phyloP scores from a whole-genome alignment of 139 green algal genomes.

The Tetraselmis striata region DNA sequence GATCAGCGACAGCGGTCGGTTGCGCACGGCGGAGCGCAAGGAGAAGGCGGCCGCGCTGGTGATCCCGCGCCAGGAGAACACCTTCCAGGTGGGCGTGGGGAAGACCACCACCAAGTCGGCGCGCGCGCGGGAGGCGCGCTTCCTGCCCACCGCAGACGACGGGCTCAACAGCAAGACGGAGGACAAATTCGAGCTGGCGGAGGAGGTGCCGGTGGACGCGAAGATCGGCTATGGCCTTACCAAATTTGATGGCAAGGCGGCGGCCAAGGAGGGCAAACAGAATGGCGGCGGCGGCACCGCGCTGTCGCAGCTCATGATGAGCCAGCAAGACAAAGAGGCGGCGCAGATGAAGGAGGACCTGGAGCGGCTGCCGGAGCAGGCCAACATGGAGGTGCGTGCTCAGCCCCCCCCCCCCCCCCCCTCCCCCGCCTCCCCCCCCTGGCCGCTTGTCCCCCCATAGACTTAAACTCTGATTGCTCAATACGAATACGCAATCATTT shows the following conservation, averaged over 20 bases:
- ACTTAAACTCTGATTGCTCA: too few species aligned
- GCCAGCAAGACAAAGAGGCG: slow-evolving; percentile 6
- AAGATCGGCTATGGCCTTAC: neutral
- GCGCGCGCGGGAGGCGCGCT: slow-evolving; percentile 14
- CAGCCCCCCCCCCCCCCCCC: too few species aligned
- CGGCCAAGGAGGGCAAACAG: neutral
- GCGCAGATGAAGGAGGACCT: slow-evolving; percentile 21
- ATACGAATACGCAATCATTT: too few species aligned
- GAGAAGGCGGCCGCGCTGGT: slow-evolving; percentile 7
- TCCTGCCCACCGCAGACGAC: slow-evolving; percentile 12
- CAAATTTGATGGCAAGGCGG: neutral
- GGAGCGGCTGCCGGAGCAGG: slow-evolving; percentile 4
- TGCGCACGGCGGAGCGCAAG: neutral
- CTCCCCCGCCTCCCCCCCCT: too few species aligned
- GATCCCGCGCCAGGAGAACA: slow-evolving; percentile 29
- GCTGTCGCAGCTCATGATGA: slow-evolving; percentile 1
- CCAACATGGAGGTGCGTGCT: neutral
- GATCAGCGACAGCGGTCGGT: neutral
- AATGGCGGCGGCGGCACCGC: neutral
- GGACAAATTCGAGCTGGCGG: neutral
- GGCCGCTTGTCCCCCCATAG: too few species aligned
- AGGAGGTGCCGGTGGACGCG: neutral
- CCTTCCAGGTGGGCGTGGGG: slow-evolving; percentile 18
- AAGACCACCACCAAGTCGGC: neutral
- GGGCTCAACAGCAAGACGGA: neutral